These are phyloP conservation scores for Chalaropsis thielavioides DNA, from an alignment of 2,329 filamentous ascomycete species.

Conservation along the genomic window DNA sequence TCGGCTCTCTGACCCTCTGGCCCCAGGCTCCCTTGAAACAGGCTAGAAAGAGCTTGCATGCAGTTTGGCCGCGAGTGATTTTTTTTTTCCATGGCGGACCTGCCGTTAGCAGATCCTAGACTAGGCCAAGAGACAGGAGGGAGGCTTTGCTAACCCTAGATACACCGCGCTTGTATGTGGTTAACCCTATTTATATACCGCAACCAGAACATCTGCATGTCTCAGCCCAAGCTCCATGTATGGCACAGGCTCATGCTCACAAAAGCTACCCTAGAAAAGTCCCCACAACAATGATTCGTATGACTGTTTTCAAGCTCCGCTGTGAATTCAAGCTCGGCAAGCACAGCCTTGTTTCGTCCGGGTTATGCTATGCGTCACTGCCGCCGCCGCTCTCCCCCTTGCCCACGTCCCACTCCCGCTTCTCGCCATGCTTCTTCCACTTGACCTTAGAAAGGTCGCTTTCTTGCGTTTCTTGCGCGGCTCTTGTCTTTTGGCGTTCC, in stretches of 20 bases:
- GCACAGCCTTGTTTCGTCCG: background rate
- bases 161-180: no score
- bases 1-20: background rate
- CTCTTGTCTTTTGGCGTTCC: slow-evolving; percentile 49
- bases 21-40: background rate
- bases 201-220: background rate
- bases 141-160: no score
- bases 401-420: slow-evolving; percentile 45
- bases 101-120: background rate
- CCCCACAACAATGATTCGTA: background rate
- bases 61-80: no score
- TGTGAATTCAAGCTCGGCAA: background rate
- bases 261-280: background rate
- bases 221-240: background rate
- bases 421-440: slow-evolving; percentile 57
- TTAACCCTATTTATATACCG: background rate
- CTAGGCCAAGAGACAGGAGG: background rate
- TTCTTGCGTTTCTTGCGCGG: slow-evolving; percentile 36
- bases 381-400: slow-evolving; percentile 26
- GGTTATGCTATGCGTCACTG: background rate
- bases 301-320: background rate
- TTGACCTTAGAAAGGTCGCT: slow-evolving; percentile 45
- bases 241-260: background rate
- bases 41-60: background rate
- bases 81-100: background rate